Evolutionary conservation across 2,329 filamentous ascomycete genomes (phyloP), one percentile per base, ranked within the genome.

Genomic region (Cladophialophora immunda): DNA sequence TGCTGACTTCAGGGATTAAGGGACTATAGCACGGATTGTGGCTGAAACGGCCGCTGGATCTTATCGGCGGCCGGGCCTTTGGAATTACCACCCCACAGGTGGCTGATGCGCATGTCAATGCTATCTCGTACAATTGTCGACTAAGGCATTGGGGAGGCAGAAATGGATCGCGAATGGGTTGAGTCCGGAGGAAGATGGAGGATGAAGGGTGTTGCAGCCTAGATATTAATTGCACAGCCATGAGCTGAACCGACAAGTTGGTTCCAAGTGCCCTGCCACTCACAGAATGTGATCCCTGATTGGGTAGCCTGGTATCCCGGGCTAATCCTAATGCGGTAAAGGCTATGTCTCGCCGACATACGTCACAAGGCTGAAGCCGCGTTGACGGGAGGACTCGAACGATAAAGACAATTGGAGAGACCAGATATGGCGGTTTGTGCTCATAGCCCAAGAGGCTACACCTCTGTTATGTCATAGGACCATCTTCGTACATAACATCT

Each of bases 21-120:
- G 19, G 41, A 61, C 47, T 60, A 36, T 30, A 41, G 58, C 27
- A n/a, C 17, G n/a, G 58, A 61, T 61, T 61, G 58, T 61, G 58
- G 58, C 58, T 61, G 45, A 38, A 38, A 36, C 9, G 6, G n/a
- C n/a, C 19, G 17, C 41, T 38, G 29, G 57, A 50, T 25, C 30
- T 47, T n/a, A 32, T 22, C 9, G 17, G 15, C 3, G 19, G 22
- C 11, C 9, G 19, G 22, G 4, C 9, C 13, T 52, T 15, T 25
- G 25, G 6, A 4, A 19, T 4, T 11, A 11, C 25, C 11, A 9
- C 8, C 27, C 27, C 8, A n/a, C 9, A 25, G 17, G 58, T 25
- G 41, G 41, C 58, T 36, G 41, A 29, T 50, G 22, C 17, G 17
- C 25, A 4, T 13, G 2, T 29, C 17, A 8, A 54, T 30, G 22